Percentiles rank a stretch among this genome's conserved stretches.
These are phyloP conservation scores for Prinsepia uniflora DNA, from an alignment of 306 rosid genomes.

Conservation along the genomic window DNA sequence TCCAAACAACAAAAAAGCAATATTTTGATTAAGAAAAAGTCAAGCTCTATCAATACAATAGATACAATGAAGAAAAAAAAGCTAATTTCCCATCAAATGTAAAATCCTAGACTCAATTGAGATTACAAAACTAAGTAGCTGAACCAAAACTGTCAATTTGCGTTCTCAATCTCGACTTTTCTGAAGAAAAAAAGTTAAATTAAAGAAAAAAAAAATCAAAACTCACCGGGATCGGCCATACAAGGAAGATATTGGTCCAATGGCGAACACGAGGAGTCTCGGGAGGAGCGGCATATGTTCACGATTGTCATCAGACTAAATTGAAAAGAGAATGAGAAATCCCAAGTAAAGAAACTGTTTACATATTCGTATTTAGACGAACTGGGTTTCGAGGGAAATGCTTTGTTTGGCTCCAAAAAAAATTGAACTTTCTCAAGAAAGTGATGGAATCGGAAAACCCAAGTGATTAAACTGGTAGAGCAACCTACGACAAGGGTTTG, in stretches of 20 bases:
- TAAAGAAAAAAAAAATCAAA: neutral
- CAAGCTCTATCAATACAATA: neutral
- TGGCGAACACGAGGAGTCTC: conserved; percentile 35
- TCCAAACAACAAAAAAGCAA: neutral
- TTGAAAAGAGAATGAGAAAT: neutral
- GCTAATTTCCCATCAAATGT: neutral
- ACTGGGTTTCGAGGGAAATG: neutral
- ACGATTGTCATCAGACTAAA: conserved; percentile 43
- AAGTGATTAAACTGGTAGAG: neutral
- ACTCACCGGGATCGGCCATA: conserved; percentile 77
- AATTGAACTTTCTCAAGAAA: neutral
- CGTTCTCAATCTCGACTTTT: neutral
- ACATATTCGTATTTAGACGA: conserved; percentile 22
- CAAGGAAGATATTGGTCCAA: conserved; percentile 69
- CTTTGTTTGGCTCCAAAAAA: neutral
- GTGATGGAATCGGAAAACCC: neutral
- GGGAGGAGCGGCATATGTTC: conserved; percentile 34
- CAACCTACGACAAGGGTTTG: conserved; percentile 4
- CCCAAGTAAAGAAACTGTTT: neutral
- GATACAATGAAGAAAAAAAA: neutral
- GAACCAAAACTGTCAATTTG: conserved; percentile 7
- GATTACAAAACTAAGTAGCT: neutral
- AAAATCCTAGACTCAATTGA: conserved; percentile 12
- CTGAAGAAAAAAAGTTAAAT: neutral
- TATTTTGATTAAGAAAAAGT: neutral